Base-by-base conservation (phyloP, 75 land plant species). In the Pinus albicaulis region DNA sequence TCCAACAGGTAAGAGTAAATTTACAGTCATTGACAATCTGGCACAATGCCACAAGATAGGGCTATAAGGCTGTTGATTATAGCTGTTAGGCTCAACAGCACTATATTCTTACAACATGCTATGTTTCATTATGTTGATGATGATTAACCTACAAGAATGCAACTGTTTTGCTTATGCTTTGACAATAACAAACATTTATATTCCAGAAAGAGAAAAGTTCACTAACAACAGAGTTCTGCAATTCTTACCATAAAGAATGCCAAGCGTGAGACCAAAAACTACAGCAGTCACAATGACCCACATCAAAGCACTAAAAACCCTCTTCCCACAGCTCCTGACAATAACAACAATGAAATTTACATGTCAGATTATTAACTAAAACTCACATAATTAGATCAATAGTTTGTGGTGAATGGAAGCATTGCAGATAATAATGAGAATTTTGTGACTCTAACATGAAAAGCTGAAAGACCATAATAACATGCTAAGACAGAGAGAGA, bases 181-280 rank as follows among this genome's bases (percentile, higher is more conserved):
- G 63, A 16, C 34, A 7, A 68, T 44, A 44, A 44, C 48, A 44
- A 44, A 44, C 48, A 38, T 19, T 68, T 11, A 13, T 23, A 4
- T 61, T 2, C 38, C 23, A 3, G 16, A 68, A 20, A 68, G 70
- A 16, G 38, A 34, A 41, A 68, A 36, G 19, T 3, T 68, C 48
- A 6, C 52, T 16, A 38, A 4, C 20, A 68, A 68, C 19, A 20
- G 8, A 17, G 22, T 25, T 7, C 3, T 55, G n/a, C 52, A 58
- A 6, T 34, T 76, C 87, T 76, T 57, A 97, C 99, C 93, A 74
- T 94, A 97, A 17, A 92, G 76, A 79, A 97, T 94, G 74, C 99
- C 98, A 56, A 97, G 88, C 68, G 86, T 76, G 15, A 94, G 89
- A 15, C 85, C 95, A 31, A 94, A 83, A 20, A 94, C 92, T 48